phyloP scores from a whole-genome alignment of 345 rosid species.

The Kandelia obovata region DNA sequence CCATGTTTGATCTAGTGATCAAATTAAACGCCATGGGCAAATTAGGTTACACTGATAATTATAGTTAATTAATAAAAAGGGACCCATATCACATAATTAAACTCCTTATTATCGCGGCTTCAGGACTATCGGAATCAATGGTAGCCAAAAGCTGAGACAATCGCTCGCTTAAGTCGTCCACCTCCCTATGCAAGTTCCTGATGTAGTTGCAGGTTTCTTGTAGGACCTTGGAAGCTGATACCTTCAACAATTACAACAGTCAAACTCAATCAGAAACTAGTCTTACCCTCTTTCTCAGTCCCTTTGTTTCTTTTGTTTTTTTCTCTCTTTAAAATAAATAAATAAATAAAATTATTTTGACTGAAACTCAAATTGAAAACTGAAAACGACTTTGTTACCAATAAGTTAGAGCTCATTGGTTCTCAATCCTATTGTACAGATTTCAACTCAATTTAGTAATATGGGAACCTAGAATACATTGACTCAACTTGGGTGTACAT shows the following conservation, averaged over 20 bases:
- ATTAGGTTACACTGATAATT: not conserved
- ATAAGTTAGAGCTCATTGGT: too few species aligned
- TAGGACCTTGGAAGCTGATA: slow-evolving; percentile 82
- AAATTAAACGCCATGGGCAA: slow-evolving; percentile 18
- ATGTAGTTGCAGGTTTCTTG: slow-evolving; percentile 97
- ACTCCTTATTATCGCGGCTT: slow-evolving; percentile 92
- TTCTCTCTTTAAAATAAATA: not conserved
- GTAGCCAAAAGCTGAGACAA: slow-evolving; percentile 78
- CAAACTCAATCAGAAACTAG: slow-evolving; percentile 1
- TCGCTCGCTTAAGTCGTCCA: slow-evolving; percentile 83
- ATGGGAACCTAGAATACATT: too few species aligned
- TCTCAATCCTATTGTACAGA: not conserved
- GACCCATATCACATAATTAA: slow-evolving; percentile 49
- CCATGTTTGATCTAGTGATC: slow-evolving; percentile 37
- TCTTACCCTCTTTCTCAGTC: not conserved
- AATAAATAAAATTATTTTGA: too few species aligned
- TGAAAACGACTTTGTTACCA: too few species aligned
- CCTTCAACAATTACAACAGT: slow-evolving; percentile 34
- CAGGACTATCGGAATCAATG: slow-evolving; percentile 79
- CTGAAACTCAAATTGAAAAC: too few species aligned
- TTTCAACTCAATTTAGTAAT: not conserved
- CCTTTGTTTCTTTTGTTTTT: not conserved
- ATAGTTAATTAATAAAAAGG: not conserved
- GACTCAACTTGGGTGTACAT: not conserved
- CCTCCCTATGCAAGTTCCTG: slow-evolving; percentile 80